phyloP scores from a whole-genome alignment of 148 eudicot genomes.

The Arctostaphylos glauca region DNA sequence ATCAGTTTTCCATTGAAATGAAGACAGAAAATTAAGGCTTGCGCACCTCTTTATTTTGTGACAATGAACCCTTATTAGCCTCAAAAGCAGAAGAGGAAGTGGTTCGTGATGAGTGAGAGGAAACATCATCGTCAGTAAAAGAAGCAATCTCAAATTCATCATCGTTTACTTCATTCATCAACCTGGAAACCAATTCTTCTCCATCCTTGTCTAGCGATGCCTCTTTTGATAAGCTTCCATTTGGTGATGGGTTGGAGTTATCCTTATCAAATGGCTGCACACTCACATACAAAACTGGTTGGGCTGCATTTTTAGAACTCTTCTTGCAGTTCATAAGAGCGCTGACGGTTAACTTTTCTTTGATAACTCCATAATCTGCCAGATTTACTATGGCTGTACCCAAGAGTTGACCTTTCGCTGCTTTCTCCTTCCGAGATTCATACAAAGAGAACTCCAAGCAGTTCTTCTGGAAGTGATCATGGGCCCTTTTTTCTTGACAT shows the following conservation, averaged over 20 bases:
- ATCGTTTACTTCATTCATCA: conserved; percentile 48
- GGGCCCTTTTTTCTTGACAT: conserved; percentile 38
- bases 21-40: conserved; percentile 28
- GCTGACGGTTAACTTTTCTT: conserved; percentile 38
- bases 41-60: conserved; percentile 48
- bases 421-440: conserved; percentile 70
- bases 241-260: conserved; percentile 32
- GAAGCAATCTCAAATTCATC: conserved; percentile 62
- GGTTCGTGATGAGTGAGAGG: conserved; percentile 46
- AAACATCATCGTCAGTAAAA: conserved; percentile 68
- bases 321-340: conserved; percentile 60
- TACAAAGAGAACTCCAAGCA: conserved; percentile 68
- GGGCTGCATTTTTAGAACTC: conserved; percentile 42
- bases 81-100: conserved; percentile 39
- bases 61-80: conserved; percentile 30
- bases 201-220: conserved; percentile 45
- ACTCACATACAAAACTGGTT: conserved; percentile 51
- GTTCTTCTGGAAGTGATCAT: conserved; percentile 63
- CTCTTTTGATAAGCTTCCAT: conserved; percentile 26
- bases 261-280: conserved; percentile 71
- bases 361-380: conserved; percentile 69
- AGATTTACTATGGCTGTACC: conserved; percentile 71
- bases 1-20: neutral
- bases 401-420: conserved; percentile 61
- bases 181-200: conserved; percentile 41